Evolutionary conservation across 352 stramenopile species (phyloP), one percentile per base, ranked within the genome.

Genomic region (Globisporangium mamillatum): DNA sequence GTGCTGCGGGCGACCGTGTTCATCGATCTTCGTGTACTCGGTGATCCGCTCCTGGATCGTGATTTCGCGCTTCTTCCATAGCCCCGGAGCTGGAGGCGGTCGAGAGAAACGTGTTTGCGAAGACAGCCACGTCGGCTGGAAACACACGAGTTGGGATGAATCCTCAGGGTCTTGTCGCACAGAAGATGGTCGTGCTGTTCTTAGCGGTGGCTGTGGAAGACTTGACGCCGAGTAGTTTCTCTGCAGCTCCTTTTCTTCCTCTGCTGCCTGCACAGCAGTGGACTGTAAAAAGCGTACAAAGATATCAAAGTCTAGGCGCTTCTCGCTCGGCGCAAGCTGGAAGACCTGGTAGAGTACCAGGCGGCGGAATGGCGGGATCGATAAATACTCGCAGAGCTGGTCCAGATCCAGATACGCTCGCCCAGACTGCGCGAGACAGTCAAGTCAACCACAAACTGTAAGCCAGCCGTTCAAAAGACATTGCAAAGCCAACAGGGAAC

Each of bases 11-110:
- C 79, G 75, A 10, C 88, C 86, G 18, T 85, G 81, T 29, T 94
- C 86, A 64, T 94, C 88, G 63, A 95, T 95, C 77, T 93, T 95
- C 50, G 86, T 95, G 79, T 95, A 93, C 72, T 95, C 83, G 48
- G 79, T 91, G 62, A 91, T 90, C n/a, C 83, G 81, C 59, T 95
- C 88, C 64, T 95, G 88, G 67, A 95, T 93, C 34, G 88, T 93
- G 36, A 93, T 82, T 72, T 95, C 86, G 27, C 88, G 84, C 60
- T 95, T 95, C 71, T 94, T 95, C 88, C 88, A 95, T 7, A 94
- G 76, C 5, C 86, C 88, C 8, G 86, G 84, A 3, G 82, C 81
- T 1, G 82, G 79, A 7, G 83, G 84, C 12, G 74, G 75, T 14
- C 71, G 66, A 12, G 76, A 69, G 29, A 80, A 74, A 10, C 73